Evolutionary conservation across 2,329 filamentous ascomycete species (phyloP).

Genomic region (Cylindrodendrum hubeiense): DNA sequence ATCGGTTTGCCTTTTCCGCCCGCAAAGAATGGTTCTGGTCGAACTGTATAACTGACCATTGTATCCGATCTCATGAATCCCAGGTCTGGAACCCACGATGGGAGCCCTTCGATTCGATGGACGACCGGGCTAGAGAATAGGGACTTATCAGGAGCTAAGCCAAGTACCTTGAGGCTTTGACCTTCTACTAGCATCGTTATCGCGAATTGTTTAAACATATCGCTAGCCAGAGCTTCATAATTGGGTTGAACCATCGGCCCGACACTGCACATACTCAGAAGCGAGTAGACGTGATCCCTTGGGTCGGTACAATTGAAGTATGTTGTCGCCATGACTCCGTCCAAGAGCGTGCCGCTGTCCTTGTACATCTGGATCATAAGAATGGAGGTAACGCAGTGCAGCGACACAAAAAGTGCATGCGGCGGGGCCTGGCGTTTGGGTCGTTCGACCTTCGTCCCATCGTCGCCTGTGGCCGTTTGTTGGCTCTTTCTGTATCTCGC

Average conservation of each 20-base stretch:
- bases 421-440: not conserved
- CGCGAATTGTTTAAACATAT: not conserved
- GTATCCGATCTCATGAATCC: not conserved
- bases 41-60: not conserved
- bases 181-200: not conserved
- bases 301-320: not conserved
- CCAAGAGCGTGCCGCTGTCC: not conserved
- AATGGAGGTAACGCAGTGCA: not conserved
- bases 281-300: not conserved
- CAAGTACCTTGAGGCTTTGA: not conserved
- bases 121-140: not conserved
- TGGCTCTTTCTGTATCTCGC: not conserved
- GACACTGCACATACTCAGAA: not conserved
- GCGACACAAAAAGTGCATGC: not conserved
- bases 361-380: not conserved
- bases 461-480: not conserved
- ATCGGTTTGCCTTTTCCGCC: not conserved
- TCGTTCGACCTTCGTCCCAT: not conserved
- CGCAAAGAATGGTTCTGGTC: not conserved
- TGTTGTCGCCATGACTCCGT: not conserved
- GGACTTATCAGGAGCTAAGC: not conserved
- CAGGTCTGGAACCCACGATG: not conserved
- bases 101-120: not conserved
- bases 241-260: not conserved
- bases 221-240: not conserved